Base-by-base conservation (phyloP, 1,139 yeast species). In the Taiozyma onychis region DNA sequence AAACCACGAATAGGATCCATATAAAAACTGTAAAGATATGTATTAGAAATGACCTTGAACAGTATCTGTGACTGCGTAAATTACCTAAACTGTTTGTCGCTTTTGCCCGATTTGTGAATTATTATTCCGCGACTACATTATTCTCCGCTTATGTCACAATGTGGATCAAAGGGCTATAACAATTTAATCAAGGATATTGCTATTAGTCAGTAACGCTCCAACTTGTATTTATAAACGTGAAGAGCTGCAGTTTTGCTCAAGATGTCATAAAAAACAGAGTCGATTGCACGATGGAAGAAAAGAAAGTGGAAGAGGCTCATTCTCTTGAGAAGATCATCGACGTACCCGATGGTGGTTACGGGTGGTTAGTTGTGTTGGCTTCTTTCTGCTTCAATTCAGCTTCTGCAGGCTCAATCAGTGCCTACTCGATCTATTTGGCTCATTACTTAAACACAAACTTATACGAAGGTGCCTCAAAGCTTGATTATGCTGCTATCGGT, bases 351-450 rank as follows among this genome's bases (percentile, higher is more conserved):
- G 62, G 62, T 16, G 60, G 60, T 0, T 51, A 75, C 54, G 88
- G 86, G 2, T 84, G 89, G 88, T 74, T 81, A 27, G 75, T 81
- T 47, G 82, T 84, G 0, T 54, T 75, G 4, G 77, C 83, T 48
- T 75, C 75, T 6, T 70, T 78, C 70, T 65, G 74, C 22, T 72
- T 78, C 53, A 74, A 72, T 48, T 71, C 78, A 51, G 67, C 80
- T 21, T 77, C 87, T 2, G 85, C 90, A 88, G 90, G 89, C 30
- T 71, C 82, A 21, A 82, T 81, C 57, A 75, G 87, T 2, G 58
- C 58, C 2, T 60, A 54, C 45, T 86, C 88, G 11, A 83, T 85
- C 14, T 84, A 80, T 59, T 66, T 85, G 45, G 76, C 78, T 44
- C 78, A 75, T 58, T 85, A 81, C 60, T 63, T 80, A 22, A 57